These are phyloP conservation scores for Pelargonium nanum DNA, from an alignment of 345 rosid species.

Conservation along the genomic window DNA sequence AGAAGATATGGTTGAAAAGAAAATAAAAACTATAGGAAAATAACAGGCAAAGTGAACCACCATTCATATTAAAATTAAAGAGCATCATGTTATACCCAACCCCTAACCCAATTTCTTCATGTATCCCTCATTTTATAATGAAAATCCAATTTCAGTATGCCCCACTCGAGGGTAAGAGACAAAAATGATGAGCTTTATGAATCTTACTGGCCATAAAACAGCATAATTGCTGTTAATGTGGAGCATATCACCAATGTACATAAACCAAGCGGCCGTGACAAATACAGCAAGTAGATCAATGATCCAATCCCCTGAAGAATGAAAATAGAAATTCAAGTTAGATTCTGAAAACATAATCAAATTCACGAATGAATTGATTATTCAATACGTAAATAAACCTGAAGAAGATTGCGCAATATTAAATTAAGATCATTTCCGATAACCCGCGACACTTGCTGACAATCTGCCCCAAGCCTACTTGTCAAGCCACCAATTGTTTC, in stretches of 20 bases:
- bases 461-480: slow-evolving; percentile 95
- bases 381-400: slow-evolving; percentile 38
- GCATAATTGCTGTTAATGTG: slow-evolving; percentile 65
- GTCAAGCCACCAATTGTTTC: slow-evolving; percentile 97
- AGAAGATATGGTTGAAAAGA: neutral
- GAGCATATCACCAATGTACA: slow-evolving; percentile 69
- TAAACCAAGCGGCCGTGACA: slow-evolving; percentile 82
- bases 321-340: slow-evolving; percentile 18
- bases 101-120: neutral
- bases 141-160: neutral
- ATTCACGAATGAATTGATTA: neutral
- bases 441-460: slow-evolving; percentile 95
- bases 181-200: neutral
- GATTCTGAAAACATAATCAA: slow-evolving; percentile 7
- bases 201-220: slow-evolving; percentile 72
- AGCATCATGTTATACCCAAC: neutral
- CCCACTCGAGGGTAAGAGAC: neutral
- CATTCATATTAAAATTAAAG: slow-evolving; percentile 1
- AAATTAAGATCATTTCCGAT: slow-evolving; percentile 88
- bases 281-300: slow-evolving; percentile 62
- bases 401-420: slow-evolving; percentile 74
- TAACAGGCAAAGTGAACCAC: neutral
- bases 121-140: neutral
- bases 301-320: slow-evolving; percentile 73
- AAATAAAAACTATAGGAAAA: slow-evolving; percentile 1